Conservation (phyloP, 208 protist species). For the Porcisia hertigi region DNA sequence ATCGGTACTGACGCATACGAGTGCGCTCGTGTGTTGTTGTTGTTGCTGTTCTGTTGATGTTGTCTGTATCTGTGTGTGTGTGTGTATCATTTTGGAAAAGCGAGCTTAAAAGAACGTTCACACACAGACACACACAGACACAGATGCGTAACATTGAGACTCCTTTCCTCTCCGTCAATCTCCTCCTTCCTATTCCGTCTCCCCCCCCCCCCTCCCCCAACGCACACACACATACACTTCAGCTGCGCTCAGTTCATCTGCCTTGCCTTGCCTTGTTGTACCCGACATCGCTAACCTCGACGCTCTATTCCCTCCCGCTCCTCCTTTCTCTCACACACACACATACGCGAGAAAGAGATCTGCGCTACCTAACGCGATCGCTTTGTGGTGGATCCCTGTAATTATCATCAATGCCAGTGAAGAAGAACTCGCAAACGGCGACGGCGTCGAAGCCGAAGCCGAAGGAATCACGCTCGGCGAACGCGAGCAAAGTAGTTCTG, state of each 20-base stretch:
- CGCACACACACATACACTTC: background rate
- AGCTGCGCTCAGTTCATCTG: background rate
- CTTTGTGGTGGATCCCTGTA: too few species aligned
- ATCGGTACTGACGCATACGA: too few species aligned
- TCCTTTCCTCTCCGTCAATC: background rate
- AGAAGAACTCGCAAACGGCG: constrained; percentile 5
- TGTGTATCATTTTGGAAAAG: too few species aligned
- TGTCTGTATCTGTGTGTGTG: too few species aligned
- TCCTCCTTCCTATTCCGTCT: background rate
- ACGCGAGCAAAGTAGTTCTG: constrained; percentile 37
- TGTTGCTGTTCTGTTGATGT: too few species aligned
- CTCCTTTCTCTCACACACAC: too few species aligned
- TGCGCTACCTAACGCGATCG: too few species aligned
- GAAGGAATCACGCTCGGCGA: constrained; percentile 12
- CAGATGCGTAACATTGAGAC: background rate
- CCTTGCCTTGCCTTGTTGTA: background rate
- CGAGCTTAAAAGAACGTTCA: background rate
- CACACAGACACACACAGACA: background rate
- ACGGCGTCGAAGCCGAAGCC: constrained; percentile 19
- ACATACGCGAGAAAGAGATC: too few species aligned
- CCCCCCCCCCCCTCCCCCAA: background rate
- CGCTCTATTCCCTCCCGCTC: background rate
- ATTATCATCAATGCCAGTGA: constrained; percentile 10
- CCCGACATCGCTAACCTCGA: background rate
- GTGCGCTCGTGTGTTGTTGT: too few species aligned